Evolutionary conservation across 2,329 filamentous ascomycete genomes (phyloP).

Genomic region (Calonectria naviculata): DNA sequence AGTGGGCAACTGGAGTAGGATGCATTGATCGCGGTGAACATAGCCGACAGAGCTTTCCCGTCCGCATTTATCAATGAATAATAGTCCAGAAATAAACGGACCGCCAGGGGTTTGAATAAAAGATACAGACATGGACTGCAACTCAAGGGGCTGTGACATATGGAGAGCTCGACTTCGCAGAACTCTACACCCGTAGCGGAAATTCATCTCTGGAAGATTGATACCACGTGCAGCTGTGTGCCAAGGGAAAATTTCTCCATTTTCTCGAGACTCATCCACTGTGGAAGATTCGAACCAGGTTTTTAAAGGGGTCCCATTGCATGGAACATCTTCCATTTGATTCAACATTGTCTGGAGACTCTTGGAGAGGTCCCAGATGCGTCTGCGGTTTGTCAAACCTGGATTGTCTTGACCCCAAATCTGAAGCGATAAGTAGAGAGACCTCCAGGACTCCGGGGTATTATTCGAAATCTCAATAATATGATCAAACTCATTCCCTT

Average conservation of each 20-base stretch:
- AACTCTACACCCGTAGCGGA: slow-evolving; percentile 12
- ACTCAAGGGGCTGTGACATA: not conserved
- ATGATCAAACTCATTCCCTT: slow-evolving; percentile 19
- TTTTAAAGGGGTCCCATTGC: not conserved
- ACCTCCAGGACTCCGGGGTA: slow-evolving; percentile 21
- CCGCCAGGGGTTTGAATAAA: slow-evolving; percentile 12
- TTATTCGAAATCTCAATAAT: slow-evolving; percentile 10
- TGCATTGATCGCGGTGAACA: not conserved
- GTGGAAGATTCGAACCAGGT: slow-evolving; percentile 19
- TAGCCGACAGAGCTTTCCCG: slow-evolving; percentile 23
- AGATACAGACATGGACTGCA: slow-evolving; percentile 15
- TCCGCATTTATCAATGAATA: slow-evolving; percentile 5
- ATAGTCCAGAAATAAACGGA: slow-evolving; percentile 18
- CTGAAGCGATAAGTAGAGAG: slow-evolving; percentile 10
- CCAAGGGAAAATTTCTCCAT: not conserved
- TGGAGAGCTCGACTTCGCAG: slow-evolving; percentile 3
- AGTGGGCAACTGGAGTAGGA: not conserved
- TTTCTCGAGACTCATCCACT: not conserved
- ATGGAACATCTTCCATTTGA: slow-evolving; percentile 20
- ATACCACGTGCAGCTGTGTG: slow-evolving; percentile 13
- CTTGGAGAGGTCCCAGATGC: slow-evolving; percentile 12
- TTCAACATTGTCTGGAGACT: not conserved
- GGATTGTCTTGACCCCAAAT: not conserved
- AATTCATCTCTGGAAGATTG: not conserved
- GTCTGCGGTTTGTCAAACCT: slow-evolving; percentile 23